Evolutionary conservation across 2,329 filamentous ascomycete species (phyloP).

Genomic region (Fusarium chuoi): DNA sequence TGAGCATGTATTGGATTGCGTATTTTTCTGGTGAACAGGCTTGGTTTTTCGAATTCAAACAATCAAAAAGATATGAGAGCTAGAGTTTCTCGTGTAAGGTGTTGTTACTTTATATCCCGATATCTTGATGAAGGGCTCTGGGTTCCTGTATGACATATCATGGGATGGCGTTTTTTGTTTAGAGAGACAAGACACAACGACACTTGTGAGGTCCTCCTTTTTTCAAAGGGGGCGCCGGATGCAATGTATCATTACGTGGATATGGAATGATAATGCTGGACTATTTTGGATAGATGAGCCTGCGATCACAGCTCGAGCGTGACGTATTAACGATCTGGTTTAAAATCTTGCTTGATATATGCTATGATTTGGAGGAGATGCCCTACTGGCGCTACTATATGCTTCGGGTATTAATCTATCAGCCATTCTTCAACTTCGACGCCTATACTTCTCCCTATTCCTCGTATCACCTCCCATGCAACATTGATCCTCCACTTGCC

Average conservation of each 20-base stretch:
- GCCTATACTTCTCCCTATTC: conserved; percentile 76
- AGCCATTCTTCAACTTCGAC: conserved; percentile 84
- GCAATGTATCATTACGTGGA: conserved; percentile 40
- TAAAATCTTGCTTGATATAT: not conserved
- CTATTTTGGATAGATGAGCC: conserved; percentile 34
- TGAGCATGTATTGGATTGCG: not conserved
- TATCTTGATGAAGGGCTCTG: conserved; percentile 26
- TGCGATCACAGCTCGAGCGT: conserved; percentile 7
- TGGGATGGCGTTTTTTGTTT: conserved; percentile 33
- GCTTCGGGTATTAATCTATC: conserved; percentile 62
- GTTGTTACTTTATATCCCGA: conserved; percentile 4
- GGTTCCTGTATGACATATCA: conserved; percentile 33
- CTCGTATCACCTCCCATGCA: conserved; percentile 79
- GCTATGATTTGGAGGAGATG: not conserved
- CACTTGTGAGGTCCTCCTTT: not conserved
- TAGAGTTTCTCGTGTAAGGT: conserved; percentile 11
- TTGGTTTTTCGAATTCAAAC: conserved; percentile 14
- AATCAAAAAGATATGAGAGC: conserved; percentile 8
- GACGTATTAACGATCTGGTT: conserved; percentile 23
- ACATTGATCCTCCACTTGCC: conserved; percentile 83
- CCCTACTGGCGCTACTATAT: not conserved
- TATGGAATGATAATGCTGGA: conserved; percentile 32
- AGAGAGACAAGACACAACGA: conserved; percentile 5
- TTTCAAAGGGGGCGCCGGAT: not conserved
- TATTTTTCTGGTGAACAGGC: not conserved